These are phyloP conservation scores for Trichoderma arundinaceum DNA, from an alignment of 2,329 filamentous ascomycete genomes.

Conservation along the genomic window DNA sequence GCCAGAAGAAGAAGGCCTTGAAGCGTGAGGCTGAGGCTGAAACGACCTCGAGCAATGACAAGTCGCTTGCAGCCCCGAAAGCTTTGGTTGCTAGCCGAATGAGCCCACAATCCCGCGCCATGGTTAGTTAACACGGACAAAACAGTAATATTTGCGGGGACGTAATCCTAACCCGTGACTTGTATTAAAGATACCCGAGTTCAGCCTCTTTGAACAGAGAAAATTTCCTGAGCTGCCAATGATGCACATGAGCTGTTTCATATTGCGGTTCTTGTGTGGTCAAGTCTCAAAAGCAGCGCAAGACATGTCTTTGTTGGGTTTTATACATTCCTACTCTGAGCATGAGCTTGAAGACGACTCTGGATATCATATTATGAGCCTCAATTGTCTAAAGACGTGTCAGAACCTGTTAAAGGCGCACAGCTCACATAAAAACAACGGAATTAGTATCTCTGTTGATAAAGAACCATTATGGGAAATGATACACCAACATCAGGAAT, in stretches of 20 bases:
- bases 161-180: background rate
- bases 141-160: too few relatives aligned
- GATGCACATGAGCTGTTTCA: slow-evolving; percentile 11
- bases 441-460: background rate
- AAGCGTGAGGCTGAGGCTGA: background rate
- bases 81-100: background rate
- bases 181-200: slow-evolving; percentile 10
- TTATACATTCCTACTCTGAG: slow-evolving; percentile 4
- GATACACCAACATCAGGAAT: slow-evolving; percentile 28
- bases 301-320: slow-evolving; percentile 9
- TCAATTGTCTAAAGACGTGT: slow-evolving; percentile 15
- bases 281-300: slow-evolving; percentile 21
- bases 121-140: slow-evolving; percentile 4
- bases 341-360: background rate
- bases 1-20: background rate
- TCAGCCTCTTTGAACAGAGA: slow-evolving; percentile 9
- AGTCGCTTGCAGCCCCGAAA: too few relatives aligned
- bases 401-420: background rate
- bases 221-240: slow-evolving; percentile 7
- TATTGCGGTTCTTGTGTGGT: slow-evolving; percentile 15
- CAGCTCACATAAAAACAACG: background rate
- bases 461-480: slow-evolving; percentile 14
- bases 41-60: background rate
- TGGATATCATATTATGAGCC: background rate
- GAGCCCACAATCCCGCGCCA: background rate